These are phyloP conservation scores for Trichoderma asperelloides DNA, from an alignment of 495 filamentous ascomycete genomes.

Conservation along the genomic window DNA sequence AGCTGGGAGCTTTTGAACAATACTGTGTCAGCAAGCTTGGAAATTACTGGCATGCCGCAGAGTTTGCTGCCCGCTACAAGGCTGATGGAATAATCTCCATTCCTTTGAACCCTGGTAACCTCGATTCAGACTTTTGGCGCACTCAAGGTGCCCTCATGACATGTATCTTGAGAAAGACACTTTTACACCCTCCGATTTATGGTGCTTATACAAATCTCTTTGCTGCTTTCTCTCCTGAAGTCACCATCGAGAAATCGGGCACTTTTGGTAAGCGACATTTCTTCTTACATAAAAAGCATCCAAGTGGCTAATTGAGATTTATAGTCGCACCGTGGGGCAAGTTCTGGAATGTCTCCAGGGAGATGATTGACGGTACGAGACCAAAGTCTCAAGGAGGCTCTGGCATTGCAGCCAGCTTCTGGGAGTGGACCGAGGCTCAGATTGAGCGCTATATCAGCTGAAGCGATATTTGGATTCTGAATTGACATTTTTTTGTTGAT, in stretches of 20 bases:
- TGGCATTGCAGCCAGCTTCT: slow-evolving; percentile 22
- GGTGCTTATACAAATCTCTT: slow-evolving; percentile 38
- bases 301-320: neutral
- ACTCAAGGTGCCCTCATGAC: slow-evolving; percentile 15
- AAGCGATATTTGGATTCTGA: neutral
- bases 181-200: slow-evolving; percentile 18
- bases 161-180: slow-evolving; percentile 7
- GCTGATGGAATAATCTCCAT: slow-evolving; percentile 27
- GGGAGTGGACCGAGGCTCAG: slow-evolving; percentile 31
- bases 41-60: slow-evolving; percentile 28
- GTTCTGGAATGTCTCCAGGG: neutral
- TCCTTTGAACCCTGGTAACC: slow-evolving; percentile 35
- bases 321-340: neutral
- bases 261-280: neutral
- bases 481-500: too few species aligned
- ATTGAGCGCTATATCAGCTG: slow-evolving; percentile 13
- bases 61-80: slow-evolving; percentile 27
- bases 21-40: slow-evolving; percentile 38
- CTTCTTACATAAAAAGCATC: neutral
- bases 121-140: slow-evolving; percentile 27
- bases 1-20: neutral
- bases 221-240: slow-evolving; percentile 28
- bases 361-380: neutral
- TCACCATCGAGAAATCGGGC: slow-evolving; percentile 20
- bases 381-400: slow-evolving; percentile 16